Percentiles rank a stretch among this genome's conserved stretches.
These are phyloP conservation scores for Dryadomyces sulphureus DNA, from an alignment of 2,329 filamentous ascomycete genomes.

Conservation along the genomic window DNA sequence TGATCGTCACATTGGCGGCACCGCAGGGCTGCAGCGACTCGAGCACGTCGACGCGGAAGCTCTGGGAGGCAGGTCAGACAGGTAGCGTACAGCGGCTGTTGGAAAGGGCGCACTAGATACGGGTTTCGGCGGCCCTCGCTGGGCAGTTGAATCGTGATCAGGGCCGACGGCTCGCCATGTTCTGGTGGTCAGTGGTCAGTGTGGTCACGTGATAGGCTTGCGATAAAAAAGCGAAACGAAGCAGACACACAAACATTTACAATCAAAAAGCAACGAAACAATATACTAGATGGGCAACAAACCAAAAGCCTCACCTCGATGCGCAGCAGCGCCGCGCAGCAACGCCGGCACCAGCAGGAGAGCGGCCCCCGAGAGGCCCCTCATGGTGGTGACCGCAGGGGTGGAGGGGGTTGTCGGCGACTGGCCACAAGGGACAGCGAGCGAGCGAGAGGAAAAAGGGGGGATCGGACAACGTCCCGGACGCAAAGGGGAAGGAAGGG, in stretches of 20 bases:
- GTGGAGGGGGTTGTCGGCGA: not conserved
- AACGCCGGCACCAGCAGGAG: constrained; percentile 22
- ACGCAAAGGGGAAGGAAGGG: not conserved
- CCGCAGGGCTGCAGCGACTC: constrained; percentile 31
- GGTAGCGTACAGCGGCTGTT: not conserved
- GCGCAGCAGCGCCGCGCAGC: constrained; percentile 14
- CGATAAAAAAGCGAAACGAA: too few relatives aligned
- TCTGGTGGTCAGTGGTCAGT: not conserved
- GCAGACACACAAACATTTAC: too few relatives aligned
- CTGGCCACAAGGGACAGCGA: not conserved
- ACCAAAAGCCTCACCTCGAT: constrained; percentile 7
- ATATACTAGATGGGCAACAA: not conserved
- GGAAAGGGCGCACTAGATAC: constrained; percentile 11
- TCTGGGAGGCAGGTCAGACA: constrained; percentile 11
- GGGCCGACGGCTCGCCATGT: constrained; percentile 11
- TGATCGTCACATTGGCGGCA: constrained; percentile 29
- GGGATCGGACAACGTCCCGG: not conserved
- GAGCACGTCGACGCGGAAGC: constrained; percentile 28
- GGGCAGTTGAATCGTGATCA: constrained; percentile 14
- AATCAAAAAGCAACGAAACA: too few relatives aligned
- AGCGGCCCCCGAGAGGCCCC: constrained; percentile 19
- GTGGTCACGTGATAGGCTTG: too few relatives aligned
- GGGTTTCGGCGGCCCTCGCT: constrained; percentile 7
- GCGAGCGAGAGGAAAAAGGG: not conserved
- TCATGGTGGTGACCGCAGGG: constrained; percentile 14